Conservation (phyloP, 257 asterid genomes). For the Phtheirospermum japonicum region DNA sequence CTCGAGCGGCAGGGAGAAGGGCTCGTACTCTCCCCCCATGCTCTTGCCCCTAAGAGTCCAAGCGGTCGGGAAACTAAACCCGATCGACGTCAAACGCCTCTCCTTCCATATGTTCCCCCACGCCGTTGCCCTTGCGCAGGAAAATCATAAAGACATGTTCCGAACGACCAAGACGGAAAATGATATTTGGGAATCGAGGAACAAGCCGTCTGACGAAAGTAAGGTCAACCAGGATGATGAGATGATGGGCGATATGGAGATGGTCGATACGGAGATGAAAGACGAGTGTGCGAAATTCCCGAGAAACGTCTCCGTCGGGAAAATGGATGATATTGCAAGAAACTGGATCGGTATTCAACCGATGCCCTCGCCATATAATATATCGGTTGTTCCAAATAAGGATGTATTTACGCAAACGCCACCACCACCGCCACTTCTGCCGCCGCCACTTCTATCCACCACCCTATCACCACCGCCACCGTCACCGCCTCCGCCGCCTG, state of each 20-base stretch:
- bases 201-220: not conserved
- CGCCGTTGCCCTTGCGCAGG: conserved; percentile 40
- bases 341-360: conserved; percentile 12
- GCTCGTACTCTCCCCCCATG: conserved; percentile 51
- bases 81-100: conserved; percentile 73
- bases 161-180: too few species aligned
- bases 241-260: conserved; percentile 33
- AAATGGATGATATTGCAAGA: conserved; percentile 20
- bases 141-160: not conserved
- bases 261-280: conserved; percentile 32
- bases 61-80: conserved; percentile 68
- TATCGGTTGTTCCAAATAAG: not conserved
- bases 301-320: conserved; percentile 24
- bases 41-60: conserved; percentile 61
- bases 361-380: too few species aligned
- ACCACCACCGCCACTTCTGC: conserved; percentile 12
- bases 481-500: not conserved
- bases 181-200: too few species aligned
- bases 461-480: not conserved
- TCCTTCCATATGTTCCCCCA: conserved; percentile 74
- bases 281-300: conserved; percentile 26
- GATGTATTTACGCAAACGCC: conserved; percentile 23
- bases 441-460: not conserved
- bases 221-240: conserved; percentile 36
- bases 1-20: conserved; percentile 30